Conservation (phyloP, 495 filamentous ascomycete species). For the Penicillium simplicissimum region DNA sequence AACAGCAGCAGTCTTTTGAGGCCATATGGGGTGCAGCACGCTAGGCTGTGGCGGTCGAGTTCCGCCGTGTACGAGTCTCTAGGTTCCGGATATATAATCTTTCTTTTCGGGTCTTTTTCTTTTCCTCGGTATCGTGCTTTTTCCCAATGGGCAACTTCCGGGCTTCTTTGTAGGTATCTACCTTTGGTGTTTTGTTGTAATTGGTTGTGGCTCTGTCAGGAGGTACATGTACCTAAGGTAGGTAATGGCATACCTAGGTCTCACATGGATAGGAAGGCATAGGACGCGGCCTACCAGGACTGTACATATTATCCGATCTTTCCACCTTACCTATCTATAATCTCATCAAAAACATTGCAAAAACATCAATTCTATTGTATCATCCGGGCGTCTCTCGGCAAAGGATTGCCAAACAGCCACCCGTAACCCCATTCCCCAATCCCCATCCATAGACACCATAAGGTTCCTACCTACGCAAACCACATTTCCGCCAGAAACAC, state of each 20-base stretch:
- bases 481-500: not conserved
- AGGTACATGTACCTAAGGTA: too few relatives aligned
- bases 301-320: not conserved
- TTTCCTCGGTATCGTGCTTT: not conserved
- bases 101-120: not conserved
- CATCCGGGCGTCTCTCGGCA: not conserved
- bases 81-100: not conserved
- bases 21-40: conserved; percentile 3
- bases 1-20: conserved; percentile 4
- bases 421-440: not conserved
- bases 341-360: too few relatives aligned
- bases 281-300: not conserved
- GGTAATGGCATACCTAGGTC: not conserved
- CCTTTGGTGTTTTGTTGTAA: not conserved
- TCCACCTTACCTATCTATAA: too few relatives aligned
- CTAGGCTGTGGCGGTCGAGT: not conserved
- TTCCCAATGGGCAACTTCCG: not conserved
- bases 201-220: not conserved
- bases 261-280: not conserved
- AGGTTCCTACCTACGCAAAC: too few relatives aligned
- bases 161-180: not conserved
- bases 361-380: not conserved
- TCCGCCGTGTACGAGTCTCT: not conserved
- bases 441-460: not conserved
- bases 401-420: not conserved